Percentiles rank a stretch among this genome's conserved stretches.
Evolutionary conservation across 768 basidiomycete genomes (phyloP).

Genomic region (Leccinum longicurvipes): DNA sequence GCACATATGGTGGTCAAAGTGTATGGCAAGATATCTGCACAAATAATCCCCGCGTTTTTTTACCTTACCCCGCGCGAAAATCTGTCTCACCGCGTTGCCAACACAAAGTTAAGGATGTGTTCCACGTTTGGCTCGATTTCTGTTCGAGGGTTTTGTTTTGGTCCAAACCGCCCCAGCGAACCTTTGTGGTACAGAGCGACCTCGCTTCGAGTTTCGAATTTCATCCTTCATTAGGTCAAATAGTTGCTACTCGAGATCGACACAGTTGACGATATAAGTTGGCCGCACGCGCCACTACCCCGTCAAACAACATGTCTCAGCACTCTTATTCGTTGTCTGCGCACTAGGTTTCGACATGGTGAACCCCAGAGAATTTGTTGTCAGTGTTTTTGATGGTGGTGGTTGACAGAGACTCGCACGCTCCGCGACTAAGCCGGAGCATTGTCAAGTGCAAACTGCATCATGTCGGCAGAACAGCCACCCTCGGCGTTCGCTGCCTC

Average conservation of each 20-base stretch:
- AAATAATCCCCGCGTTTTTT: too few relatives aligned
- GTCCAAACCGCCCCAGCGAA: slow-evolving; percentile 15
- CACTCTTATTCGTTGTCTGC: too few relatives aligned
- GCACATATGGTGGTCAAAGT: too few relatives aligned
- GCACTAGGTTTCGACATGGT: not conserved
- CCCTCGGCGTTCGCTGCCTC: slow-evolving; percentile 47
- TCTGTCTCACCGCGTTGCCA: too few relatives aligned
- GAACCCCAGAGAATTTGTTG: not conserved
- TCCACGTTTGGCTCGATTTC: slow-evolving; percentile 17
- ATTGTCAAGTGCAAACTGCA: too few relatives aligned
- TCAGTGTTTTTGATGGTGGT: not conserved
- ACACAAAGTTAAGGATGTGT: slow-evolving; percentile 28
- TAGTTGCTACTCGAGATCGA: not conserved
- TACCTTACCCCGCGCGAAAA: too few relatives aligned
- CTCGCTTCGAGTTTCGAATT: slow-evolving; percentile 3
- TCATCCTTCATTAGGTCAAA: slow-evolving; percentile 11
- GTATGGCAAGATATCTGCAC: too few relatives aligned
- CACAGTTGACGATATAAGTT: not conserved
- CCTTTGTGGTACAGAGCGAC: slow-evolving; percentile 20
- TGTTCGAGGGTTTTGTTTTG: slow-evolving; percentile 15
- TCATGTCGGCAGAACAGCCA: slow-evolving; percentile 15
- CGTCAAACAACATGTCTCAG: slow-evolving; percentile 26
- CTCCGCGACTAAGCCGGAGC: not conserved
- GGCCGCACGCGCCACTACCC: slow-evolving; percentile 18
- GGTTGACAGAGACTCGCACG: not conserved